Conservation (phyloP, 345 rosid species). For the Linum usitatissimum region DNA sequence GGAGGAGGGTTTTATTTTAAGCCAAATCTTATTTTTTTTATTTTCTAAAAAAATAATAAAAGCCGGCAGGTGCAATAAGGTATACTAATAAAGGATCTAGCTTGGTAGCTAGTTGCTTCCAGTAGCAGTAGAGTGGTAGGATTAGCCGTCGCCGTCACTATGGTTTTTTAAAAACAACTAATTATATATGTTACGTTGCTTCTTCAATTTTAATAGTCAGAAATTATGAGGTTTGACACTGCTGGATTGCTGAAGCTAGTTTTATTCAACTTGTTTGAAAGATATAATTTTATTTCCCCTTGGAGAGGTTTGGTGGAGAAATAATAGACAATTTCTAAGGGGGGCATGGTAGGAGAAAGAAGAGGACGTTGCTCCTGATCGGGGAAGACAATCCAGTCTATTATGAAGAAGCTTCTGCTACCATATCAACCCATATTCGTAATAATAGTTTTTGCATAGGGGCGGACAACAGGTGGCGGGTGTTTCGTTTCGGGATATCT, state of each 20-base stretch:
- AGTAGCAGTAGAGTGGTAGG: conserved; percentile 20
- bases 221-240: conserved; percentile 3
- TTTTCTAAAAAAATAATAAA: conserved; percentile 11
- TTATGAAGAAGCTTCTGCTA: conserved; percentile 9
- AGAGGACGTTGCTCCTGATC: conserved; percentile 31
- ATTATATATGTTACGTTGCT: conserved; percentile 20
- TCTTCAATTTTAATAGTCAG: neutral
- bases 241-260: conserved; percentile 22
- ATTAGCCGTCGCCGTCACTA: conserved; percentile 8
- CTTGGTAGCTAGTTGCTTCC: conserved; percentile 11
- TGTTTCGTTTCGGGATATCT: too few species aligned
- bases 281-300: too few species aligned
- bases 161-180: neutral
- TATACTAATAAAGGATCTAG: conserved; percentile 18
- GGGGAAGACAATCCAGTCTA: conserved; percentile 26
- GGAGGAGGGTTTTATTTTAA: conserved; percentile 7
- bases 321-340: conserved; percentile 12
- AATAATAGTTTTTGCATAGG: neutral
- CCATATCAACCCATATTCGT: conserved; percentile 18
- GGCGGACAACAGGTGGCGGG: too few species aligned
- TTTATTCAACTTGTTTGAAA: neutral
- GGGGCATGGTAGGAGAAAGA: conserved; percentile 15
- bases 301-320: conserved; percentile 15
- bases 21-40: too few species aligned
- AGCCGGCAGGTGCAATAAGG: conserved; percentile 52